phyloP scores from a whole-genome alignment of 2,329 filamentous ascomycete genomes.

The Cladosporium velox region DNA sequence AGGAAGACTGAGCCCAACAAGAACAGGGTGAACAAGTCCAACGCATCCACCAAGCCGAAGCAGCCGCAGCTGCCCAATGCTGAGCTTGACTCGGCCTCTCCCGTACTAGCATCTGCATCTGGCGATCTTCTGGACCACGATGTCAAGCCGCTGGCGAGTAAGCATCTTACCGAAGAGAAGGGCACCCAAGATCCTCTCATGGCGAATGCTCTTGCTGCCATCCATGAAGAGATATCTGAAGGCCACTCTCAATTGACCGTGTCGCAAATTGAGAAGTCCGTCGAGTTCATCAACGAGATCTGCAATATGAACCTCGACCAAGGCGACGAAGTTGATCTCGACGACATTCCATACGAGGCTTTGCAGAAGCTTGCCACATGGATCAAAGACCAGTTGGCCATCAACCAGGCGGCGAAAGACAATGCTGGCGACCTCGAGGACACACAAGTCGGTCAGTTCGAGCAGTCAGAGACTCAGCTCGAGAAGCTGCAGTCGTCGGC shows the following conservation, averaged over 20 bases:
- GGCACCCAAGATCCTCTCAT: no score
- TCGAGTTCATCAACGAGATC: not conserved
- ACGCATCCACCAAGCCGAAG: not conserved
- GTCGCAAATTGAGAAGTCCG: not conserved
- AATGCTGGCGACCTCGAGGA: not conserved
- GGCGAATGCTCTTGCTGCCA: not conserved
- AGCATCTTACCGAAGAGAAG: no score
- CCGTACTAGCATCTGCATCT: not conserved
- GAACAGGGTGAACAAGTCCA: no score
- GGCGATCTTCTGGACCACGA: not conserved
- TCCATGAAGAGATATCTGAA: not conserved
- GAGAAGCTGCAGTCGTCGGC: not conserved
- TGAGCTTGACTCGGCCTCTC: not conserved
- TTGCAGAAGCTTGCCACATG: not conserved
- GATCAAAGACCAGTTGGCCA: not conserved
- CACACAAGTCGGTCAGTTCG: not conserved
- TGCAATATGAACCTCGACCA: not conserved
- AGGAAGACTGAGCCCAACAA: not conserved
- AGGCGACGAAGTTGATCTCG: not conserved
- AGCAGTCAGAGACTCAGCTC: not conserved
- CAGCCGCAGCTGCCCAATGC: not conserved
- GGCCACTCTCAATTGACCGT: not conserved
- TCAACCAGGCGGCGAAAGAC: not conserved
- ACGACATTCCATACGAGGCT: not conserved
- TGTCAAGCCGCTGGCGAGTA: no score